These are phyloP conservation scores for Telfairia occidentalis DNA, from an alignment of 331 rosid genomes.

Conservation along the genomic window DNA sequence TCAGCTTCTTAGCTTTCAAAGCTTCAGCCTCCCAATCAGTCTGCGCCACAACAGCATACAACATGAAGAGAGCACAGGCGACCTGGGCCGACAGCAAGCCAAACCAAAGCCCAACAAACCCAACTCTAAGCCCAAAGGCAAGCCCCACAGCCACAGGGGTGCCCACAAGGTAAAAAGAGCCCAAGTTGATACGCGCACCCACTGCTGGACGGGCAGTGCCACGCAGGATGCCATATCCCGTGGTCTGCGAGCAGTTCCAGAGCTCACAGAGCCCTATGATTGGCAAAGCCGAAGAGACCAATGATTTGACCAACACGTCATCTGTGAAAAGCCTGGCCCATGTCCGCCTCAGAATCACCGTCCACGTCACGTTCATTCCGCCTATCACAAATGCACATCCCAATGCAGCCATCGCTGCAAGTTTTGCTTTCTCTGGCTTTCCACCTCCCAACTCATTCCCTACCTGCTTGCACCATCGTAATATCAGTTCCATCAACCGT, in stretches of 20 bases:
- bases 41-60: constrained; percentile 41
- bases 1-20: constrained; percentile 51
- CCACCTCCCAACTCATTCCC: constrained; percentile 96
- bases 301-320: constrained; percentile 38
- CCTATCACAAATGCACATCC: constrained; percentile 78
- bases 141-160: constrained; percentile 71
- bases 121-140: constrained; percentile 60
- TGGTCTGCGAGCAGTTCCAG: constrained; percentile 86
- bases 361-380: constrained; percentile 76
- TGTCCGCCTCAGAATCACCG: constrained; percentile 39
- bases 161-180: constrained; percentile 67
- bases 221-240: constrained; percentile 71
- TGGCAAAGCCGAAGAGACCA: constrained; percentile 76
- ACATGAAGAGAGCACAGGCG: constrained; percentile 61
- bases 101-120: constrained; percentile 82
- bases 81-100: constrained; percentile 85
- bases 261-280: constrained; percentile 84
- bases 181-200: constrained; percentile 59
- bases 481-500: no score
- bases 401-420: constrained; percentile 77
- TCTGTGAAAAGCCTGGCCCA: constrained; percentile 82
- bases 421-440: constrained; percentile 75
- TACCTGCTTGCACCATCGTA: constrained; percentile 36
- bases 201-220: constrained; percentile 70
- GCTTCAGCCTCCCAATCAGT: constrained; percentile 96